phyloP scores from a whole-genome alignment of 2,329 filamentous ascomycete genomes.

The Alternaria arborescens region DNA sequence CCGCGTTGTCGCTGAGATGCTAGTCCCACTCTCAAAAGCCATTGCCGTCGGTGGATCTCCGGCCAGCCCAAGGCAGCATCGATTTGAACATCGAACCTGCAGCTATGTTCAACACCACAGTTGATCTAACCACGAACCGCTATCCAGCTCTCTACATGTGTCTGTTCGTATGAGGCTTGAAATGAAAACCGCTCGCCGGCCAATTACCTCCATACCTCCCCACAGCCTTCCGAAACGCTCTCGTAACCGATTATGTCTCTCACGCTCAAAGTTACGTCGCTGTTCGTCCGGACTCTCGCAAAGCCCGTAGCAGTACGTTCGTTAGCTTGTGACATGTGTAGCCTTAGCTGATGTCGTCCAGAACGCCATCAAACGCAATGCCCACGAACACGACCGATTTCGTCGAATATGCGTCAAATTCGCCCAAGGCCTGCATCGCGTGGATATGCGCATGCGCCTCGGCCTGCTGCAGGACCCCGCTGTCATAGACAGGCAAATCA shows the following conservation, averaged over 20 bases:
- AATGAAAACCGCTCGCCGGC: slow-evolving; percentile 11
- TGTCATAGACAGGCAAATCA: slow-evolving; percentile 61
- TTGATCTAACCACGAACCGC: not conserved
- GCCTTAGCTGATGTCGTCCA: slow-evolving; percentile 41
- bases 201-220: slow-evolving; percentile 16
- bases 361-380: slow-evolving; percentile 74
- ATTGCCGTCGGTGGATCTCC: slow-evolving; percentile 31
- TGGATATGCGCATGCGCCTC: slow-evolving; percentile 74
- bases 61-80: slow-evolving; percentile 34
- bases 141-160: not conserved
- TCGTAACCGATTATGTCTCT: slow-evolving; percentile 62
- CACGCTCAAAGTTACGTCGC: slow-evolving; percentile 71
- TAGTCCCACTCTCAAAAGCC: not conserved
- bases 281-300: slow-evolving; percentile 70
- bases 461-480: slow-evolving; percentile 70
- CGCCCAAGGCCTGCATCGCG: slow-evolving; percentile 69
- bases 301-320: slow-evolving; percentile 71
- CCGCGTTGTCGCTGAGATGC: slow-evolving; percentile 5
- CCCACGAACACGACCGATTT: slow-evolving; percentile 73
- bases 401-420: slow-evolving; percentile 67
- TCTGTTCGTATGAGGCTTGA: slow-evolving; percentile 1
- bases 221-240: slow-evolving; percentile 11
- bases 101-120: slow-evolving; percentile 7
- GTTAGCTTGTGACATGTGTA: not conserved
- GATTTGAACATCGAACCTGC: slow-evolving; percentile 17